phyloP scores from a whole-genome alignment of 345 rosid genomes.

The Brassica napus region Da-Ae NC_063446.1:72755001-72755500 shows the following conservation, averaged over 20 bases:
- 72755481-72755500: slow-evolving; percentile 4
- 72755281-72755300: slow-evolving; percentile 17
- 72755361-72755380: not conserved
- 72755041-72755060: not conserved
- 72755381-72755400: not conserved
- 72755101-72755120: slow-evolving; percentile 5
- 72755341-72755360: not conserved
- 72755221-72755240: slow-evolving; percentile 21
- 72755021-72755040: slow-evolving; percentile 1
- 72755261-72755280: slow-evolving; percentile 22
- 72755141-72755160: slow-evolving; percentile 5
- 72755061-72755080: slow-evolving; percentile 4
- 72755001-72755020: not conserved
- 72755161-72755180: not conserved
- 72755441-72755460: slow-evolving; percentile 3
- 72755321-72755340: slow-evolving; percentile 24
- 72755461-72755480: slow-evolving; percentile 12
- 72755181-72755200: not conserved
- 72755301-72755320: slow-evolving; percentile 20
- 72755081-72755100: slow-evolving; percentile 23
- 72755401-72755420: not conserved
- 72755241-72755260: slow-evolving; percentile 34
- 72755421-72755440: slow-evolving; percentile 5
- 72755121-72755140: slow-evolving; percentile 21
- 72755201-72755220: slow-evolving; percentile 29